Base-by-base conservation (phyloP, 495 filamentous ascomycete species). In the Penicillium maclennaniae region DNA sequence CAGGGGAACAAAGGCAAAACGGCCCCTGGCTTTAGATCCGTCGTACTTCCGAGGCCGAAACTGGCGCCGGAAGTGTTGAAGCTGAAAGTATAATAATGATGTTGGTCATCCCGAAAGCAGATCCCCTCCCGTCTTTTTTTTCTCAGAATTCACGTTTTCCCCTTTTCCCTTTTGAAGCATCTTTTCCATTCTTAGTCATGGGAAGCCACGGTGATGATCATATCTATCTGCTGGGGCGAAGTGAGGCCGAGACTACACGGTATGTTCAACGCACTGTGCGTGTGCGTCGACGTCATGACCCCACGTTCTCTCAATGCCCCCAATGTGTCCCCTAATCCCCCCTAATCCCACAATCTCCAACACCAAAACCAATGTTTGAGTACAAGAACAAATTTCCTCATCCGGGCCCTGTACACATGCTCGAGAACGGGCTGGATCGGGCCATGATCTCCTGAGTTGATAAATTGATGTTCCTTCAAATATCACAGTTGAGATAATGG, bases 241-340 rank as follows among this genome's bases (percentile, higher is more conserved):
- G 58, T 31, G 36, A 41, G 7, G 49, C 44, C 19, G 60, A 65
- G 53, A 66, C 59, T 17, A 23, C 37, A 39, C 49, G 65, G 45
- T 57, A 54, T 9, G 53, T 56, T 16, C 16, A 9, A 44, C 38
- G 8, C 38, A 9, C 42, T 26, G 16, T 21, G 41, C 16, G 19
- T 9, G 6, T n/a, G n/a, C n/a, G 14, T 10, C 38, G 16, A 19
- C 38, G 38, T 40, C 38, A 40, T 40, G 38, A 7, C 31, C 23
- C 23, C 23, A 5, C 23, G 23, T 23, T 23, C 23, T n/a, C 23
- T 23, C 23, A 23, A 23, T n/a, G n/a, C n/a, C n/a, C n/a, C n/a
- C n/a, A n/a, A n/a, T n/a, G n/a, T n/a, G n/a, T n/a, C n/a, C n/a
- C n/a, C n/a, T n/a, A n/a, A n/a, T n/a, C n/a, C n/a, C n/a, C n/a